phyloP scores from a whole-genome alignment of 768 basidiomycete genomes.

The Trametes coccinea region DNA sequence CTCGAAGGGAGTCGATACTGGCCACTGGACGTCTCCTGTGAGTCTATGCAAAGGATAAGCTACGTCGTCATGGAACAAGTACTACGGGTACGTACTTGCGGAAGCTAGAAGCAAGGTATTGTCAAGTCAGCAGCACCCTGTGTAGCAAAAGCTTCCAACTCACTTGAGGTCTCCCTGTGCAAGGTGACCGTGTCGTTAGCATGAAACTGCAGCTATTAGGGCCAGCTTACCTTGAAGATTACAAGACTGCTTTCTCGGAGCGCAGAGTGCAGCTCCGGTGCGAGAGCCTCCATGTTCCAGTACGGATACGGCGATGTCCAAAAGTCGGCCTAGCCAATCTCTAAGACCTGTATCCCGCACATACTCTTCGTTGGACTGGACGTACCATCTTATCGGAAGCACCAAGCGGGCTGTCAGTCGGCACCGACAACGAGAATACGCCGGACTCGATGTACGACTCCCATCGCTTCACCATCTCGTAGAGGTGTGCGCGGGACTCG shows the following conservation, averaged over 20 bases:
- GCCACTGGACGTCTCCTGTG: slow-evolving; percentile 88
- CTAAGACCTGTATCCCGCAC: neutral
- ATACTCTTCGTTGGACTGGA: neutral
- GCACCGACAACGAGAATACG: slow-evolving; percentile 71
- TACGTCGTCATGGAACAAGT: neutral
- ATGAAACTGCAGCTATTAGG: neutral
- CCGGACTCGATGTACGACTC: slow-evolving; percentile 65
- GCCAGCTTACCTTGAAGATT: slow-evolving; percentile 70
- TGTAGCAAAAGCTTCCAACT: slow-evolving; percentile 26
- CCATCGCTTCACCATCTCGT: slow-evolving; percentile 71
- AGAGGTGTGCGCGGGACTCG: slow-evolving; percentile 45
- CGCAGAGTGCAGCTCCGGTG: slow-evolving; percentile 49
- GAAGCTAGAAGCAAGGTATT: slow-evolving; percentile 48
- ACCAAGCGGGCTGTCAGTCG: slow-evolving; percentile 57
- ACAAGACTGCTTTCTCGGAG: slow-evolving; percentile 65
- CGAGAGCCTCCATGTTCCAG: slow-evolving; percentile 65
- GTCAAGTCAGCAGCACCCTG: neutral
- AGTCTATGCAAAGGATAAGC: slow-evolving; percentile 50
- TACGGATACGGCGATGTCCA: slow-evolving; percentile 80
- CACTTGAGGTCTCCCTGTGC: slow-evolving; percentile 87
- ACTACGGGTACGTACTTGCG: slow-evolving; percentile 62
- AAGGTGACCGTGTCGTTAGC: slow-evolving; percentile 1
- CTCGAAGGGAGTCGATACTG: slow-evolving; percentile 72
- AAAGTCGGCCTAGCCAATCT: slow-evolving; percentile 42
- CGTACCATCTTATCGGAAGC: slow-evolving; percentile 36